A percentile compares a stretch with the other conserved stretches of the same genome.
Conservation (phyloP, 306 rosid genomes). For the Prunus salicina region DNA sequence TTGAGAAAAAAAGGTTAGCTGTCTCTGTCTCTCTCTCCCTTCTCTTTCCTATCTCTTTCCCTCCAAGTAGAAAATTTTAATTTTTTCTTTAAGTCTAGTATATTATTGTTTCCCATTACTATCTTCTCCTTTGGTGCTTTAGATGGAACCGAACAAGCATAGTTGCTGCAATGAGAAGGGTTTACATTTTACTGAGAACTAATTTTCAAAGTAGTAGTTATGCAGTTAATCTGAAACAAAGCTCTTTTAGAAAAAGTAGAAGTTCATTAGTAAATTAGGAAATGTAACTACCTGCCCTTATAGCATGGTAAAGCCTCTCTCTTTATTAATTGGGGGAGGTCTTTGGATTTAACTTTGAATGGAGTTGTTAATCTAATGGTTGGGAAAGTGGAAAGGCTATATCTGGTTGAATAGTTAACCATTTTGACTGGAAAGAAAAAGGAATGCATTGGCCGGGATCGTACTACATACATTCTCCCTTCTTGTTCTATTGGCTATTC, state of each 20-base stretch:
- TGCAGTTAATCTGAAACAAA: neutral
- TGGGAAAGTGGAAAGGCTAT: neutral
- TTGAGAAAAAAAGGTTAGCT: conserved; percentile 76
- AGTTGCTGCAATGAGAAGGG: neutral
- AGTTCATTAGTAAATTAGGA: neutral
- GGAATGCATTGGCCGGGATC: neutral
- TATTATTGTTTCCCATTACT: neutral
- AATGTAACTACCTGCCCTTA: neutral
- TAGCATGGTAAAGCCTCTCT: neutral
- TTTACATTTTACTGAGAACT: neutral
- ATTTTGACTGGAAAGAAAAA: neutral
- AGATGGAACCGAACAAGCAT: neutral
- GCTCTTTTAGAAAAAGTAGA: neutral
- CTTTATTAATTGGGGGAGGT: neutral
- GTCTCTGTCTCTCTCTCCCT: neutral
- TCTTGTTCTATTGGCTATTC: neutral
- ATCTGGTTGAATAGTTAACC: neutral
- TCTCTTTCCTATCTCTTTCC: neutral
- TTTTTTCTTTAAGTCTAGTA: neutral
- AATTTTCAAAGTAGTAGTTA: neutral
- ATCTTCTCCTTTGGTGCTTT: neutral
- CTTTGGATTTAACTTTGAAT: neutral
- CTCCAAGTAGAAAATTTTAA: neutral
- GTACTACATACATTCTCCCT: neutral
- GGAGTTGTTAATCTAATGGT: neutral